A percentile compares a stretch with the other conserved stretches of the same genome.
Evolutionary conservation across 352 stramenopile species (phyloP).

Genomic region (Globisporangium carolinianum): DNA sequence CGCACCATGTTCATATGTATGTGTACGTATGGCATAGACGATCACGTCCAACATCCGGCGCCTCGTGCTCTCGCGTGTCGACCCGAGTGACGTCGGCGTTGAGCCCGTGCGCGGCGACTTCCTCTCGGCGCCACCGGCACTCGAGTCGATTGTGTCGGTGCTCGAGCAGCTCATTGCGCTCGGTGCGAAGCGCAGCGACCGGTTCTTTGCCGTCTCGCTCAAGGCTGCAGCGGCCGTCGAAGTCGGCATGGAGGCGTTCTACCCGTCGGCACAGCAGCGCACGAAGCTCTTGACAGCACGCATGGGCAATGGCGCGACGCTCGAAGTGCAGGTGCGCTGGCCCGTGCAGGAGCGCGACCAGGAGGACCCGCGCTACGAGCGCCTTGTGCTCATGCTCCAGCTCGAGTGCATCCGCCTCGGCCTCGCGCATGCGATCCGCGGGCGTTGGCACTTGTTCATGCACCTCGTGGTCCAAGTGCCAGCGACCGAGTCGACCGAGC

Average conservation of each 20-base stretch:
- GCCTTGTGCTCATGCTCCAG: constrained; percentile 82
- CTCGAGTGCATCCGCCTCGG: constrained; percentile 76
- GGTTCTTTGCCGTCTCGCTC: constrained; percentile 75
- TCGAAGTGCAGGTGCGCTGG: constrained; percentile 84
- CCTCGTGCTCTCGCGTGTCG: constrained; percentile 68
- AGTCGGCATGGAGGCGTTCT: constrained; percentile 83
- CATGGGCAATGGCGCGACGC: constrained; percentile 77
- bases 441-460: constrained; percentile 82
- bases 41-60: constrained; percentile 77
- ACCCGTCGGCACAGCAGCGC: constrained; percentile 76
- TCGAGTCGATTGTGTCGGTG: constrained; percentile 53
- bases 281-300: constrained; percentile 74
- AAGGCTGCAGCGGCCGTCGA: constrained; percentile 80
- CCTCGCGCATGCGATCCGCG: constrained; percentile 63
- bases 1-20: no score
- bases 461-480: constrained; percentile 76
- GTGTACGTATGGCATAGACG: constrained; percentile 25
- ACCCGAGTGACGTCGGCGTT: constrained; percentile 72
- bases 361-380: constrained; percentile 83
- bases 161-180: constrained; percentile 79
- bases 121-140: constrained; percentile 45
- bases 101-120: constrained; percentile 38
- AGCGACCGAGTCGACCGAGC: constrained; percentile 31
- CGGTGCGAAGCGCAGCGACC: constrained; percentile 69
- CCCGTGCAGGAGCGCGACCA: constrained; percentile 81